Percentiles rank a stretch among this genome's conserved stretches.
These are phyloP conservation scores for Heterobasidion parviporum DNA, from an alignment of 1,284 basidiomycete genomes.

Conservation along the genomic window DNA sequence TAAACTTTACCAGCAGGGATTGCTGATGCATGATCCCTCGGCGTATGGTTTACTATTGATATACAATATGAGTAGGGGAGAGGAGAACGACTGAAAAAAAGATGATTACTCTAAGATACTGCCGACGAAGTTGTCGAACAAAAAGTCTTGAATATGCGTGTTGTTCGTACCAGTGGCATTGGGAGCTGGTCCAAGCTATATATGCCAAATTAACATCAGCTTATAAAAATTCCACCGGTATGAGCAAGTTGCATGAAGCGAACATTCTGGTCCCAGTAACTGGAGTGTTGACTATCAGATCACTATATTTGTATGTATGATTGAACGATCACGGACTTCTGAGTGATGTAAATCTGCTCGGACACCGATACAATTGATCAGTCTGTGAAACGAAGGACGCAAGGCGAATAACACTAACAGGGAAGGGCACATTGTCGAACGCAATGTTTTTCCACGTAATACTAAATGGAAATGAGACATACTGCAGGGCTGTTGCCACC, in stretches of 20 bases:
- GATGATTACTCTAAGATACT: slow-evolving; percentile 40
- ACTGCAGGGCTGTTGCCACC: background rate
- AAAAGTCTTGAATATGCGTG: slow-evolving; percentile 46
- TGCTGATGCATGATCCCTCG: slow-evolving; percentile 48
- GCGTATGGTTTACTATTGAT: slow-evolving; percentile 15
- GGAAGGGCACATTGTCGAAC: slow-evolving; percentile 45
- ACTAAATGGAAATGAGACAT: slow-evolving; percentile 19
- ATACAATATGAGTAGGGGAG: too few relatives aligned
- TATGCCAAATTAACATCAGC: background rate
- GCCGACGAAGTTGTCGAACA: slow-evolving; percentile 46
- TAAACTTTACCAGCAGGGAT: slow-evolving; percentile 42
- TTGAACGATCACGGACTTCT: slow-evolving; percentile 35
- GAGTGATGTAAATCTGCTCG: slow-evolving; percentile 49
- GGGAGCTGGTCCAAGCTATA: slow-evolving; percentile 35
- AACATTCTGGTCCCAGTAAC: slow-evolving; percentile 50
- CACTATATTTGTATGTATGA: background rate
- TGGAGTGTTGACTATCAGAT: slow-evolving; percentile 12
- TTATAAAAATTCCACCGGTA: background rate
- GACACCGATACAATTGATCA: background rate
- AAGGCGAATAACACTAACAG: slow-evolving; percentile 26
- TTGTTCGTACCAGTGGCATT: slow-evolving; percentile 37
- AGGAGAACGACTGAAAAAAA: background rate
- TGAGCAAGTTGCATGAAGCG: background rate
- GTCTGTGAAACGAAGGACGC: background rate
- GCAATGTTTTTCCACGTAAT: slow-evolving; percentile 52